Percentiles rank a stretch among this genome's conserved stretches.
These are phyloP conservation scores for Echria macrotheca DNA, from an alignment of 495 filamentous ascomycete genomes.

Conservation along the genomic window DNA sequence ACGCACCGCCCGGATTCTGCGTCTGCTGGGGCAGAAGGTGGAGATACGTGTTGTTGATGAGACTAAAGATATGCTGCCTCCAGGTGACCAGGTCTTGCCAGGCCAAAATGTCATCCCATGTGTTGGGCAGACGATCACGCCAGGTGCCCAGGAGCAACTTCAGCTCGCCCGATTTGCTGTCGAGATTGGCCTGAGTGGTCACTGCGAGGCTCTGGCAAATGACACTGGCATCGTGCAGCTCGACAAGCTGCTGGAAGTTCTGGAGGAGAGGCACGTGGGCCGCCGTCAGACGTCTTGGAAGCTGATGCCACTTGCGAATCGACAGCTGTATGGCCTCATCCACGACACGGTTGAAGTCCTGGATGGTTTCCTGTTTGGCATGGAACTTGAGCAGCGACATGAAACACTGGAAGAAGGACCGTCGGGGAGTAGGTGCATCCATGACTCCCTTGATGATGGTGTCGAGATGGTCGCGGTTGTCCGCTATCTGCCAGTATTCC, in stretches of 20 bases:
- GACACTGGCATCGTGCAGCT: slow-evolving; percentile 94
- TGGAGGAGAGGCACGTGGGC: slow-evolving; percentile 93
- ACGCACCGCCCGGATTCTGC: slow-evolving; percentile 71
- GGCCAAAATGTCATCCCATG: slow-evolving; percentile 98
- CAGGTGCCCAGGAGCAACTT: slow-evolving; percentile 92
- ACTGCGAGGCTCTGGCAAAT: slow-evolving; percentile 83
- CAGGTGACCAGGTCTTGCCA: slow-evolving; percentile 99
- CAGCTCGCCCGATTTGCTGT: slow-evolving; percentile 89
- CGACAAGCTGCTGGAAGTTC: slow-evolving; percentile 97
- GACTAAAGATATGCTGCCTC: slow-evolving; percentile 96
- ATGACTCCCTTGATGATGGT: slow-evolving; percentile 90
- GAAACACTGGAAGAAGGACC: slow-evolving; percentile 96
- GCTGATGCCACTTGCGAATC: slow-evolving; percentile 96
- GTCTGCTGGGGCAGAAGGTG: slow-evolving; percentile 69
- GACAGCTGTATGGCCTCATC: slow-evolving; percentile 96
- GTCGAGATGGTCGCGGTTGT: slow-evolving; percentile 83
- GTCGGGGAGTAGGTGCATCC: slow-evolving; percentile 89
- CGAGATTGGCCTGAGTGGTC: slow-evolving; percentile 80
- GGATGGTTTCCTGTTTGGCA: slow-evolving; percentile 70
- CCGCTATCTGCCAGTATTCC: slow-evolving; percentile 82
- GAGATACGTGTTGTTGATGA: slow-evolving; percentile 93
- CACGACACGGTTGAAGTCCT: slow-evolving; percentile 81
- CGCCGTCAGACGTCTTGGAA: slow-evolving; percentile 87
- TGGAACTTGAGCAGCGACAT: slow-evolving; percentile 92
- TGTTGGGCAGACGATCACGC: slow-evolving; percentile 92